Conservation (phyloP, 345 rosid species). For the Aquilaria sinensis region DNA sequence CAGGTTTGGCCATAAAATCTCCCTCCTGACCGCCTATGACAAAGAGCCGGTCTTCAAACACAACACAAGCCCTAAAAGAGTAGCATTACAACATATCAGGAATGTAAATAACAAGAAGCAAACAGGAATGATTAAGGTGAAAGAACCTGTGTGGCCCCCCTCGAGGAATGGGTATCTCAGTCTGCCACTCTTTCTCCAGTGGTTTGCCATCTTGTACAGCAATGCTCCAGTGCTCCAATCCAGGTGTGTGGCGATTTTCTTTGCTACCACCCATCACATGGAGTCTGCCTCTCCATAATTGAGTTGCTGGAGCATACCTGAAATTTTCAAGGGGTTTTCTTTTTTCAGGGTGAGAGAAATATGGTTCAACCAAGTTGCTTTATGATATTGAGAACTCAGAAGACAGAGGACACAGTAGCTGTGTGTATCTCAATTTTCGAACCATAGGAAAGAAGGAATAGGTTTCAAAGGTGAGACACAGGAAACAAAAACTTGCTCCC, state of each 20-base stretch:
- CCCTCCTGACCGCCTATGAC: slow-evolving; percentile 93
- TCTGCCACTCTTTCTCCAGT: slow-evolving; percentile 53
- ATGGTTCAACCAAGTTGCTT: slow-evolving; percentile 1
- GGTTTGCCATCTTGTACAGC: slow-evolving; percentile 73
- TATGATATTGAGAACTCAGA: background rate
- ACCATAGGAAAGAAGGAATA: background rate
- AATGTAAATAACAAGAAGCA: background rate
- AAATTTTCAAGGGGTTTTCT: background rate
- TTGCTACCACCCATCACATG: slow-evolving; percentile 92
- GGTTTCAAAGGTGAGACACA: background rate
- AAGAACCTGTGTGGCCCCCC: slow-evolving; percentile 93
- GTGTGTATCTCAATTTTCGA: background rate
- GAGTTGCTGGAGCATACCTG: slow-evolving; percentile 93
- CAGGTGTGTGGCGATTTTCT: slow-evolving; percentile 76
- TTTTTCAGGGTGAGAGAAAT: slow-evolving; percentile 1
- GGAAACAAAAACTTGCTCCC: background rate
- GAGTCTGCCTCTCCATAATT: slow-evolving; percentile 88
- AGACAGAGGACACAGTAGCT: background rate
- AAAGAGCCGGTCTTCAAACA: slow-evolving; percentile 37
- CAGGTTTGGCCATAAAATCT: slow-evolving; percentile 85
- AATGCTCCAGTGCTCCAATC: slow-evolving; percentile 79
- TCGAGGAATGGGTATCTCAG: slow-evolving; percentile 67
- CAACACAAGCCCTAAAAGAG: slow-evolving; percentile 56
- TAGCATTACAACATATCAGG: background rate
- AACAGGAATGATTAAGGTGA: background rate